Percentiles rank a stretch among this genome's conserved stretches.
phyloP scores from a whole-genome alignment of 2,329 filamentous ascomycete species.

The Tothia fuscella region DNA sequence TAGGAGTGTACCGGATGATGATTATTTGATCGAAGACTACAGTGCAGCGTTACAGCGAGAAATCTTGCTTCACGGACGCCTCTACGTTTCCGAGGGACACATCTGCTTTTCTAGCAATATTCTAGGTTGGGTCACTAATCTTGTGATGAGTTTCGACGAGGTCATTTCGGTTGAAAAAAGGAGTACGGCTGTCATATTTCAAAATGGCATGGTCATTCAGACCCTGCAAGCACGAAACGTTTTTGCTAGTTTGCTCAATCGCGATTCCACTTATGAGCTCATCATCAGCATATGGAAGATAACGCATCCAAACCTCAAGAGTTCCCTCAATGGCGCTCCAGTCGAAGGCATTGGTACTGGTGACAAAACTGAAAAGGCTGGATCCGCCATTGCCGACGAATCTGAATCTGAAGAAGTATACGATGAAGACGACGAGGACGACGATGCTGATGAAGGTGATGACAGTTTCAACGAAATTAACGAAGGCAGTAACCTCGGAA shows the following conservation, averaged over 20 bases:
- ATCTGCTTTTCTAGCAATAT: constrained; percentile 99
- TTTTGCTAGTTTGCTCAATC: constrained; percentile 87
- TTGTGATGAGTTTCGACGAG: constrained; percentile 97
- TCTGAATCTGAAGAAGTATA: constrained; percentile 52
- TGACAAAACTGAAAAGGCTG: constrained; percentile 82
- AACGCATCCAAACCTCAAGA: constrained; percentile 82
- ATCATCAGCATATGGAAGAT: constrained; percentile 98
- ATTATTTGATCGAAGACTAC: constrained; percentile 97
- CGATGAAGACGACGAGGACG: constrained; percentile 67
- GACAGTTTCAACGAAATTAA: constrained; percentile 50
- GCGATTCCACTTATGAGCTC: constrained; percentile 92
- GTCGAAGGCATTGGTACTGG: constrained; percentile 62
- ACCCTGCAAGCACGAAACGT: constrained; percentile 91
- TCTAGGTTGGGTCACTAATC: constrained; percentile 90
- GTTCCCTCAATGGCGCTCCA: constrained; percentile 75
- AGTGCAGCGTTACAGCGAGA: constrained; percentile 93
- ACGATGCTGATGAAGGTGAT: constrained; percentile 64
- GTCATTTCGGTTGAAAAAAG: constrained; percentile 95
- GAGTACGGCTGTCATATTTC: constrained; percentile 88
- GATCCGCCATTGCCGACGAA: constrained; percentile 45
- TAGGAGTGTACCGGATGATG: constrained; percentile 93
- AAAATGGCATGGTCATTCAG: constrained; percentile 93
- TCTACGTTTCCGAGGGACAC: constrained; percentile 95
- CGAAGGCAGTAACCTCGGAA: constrained; percentile 41
- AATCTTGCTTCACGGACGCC: constrained; percentile 81